Conservation (phyloP, 176 grass and related monocot species). For the Carex scoparia region DNA sequence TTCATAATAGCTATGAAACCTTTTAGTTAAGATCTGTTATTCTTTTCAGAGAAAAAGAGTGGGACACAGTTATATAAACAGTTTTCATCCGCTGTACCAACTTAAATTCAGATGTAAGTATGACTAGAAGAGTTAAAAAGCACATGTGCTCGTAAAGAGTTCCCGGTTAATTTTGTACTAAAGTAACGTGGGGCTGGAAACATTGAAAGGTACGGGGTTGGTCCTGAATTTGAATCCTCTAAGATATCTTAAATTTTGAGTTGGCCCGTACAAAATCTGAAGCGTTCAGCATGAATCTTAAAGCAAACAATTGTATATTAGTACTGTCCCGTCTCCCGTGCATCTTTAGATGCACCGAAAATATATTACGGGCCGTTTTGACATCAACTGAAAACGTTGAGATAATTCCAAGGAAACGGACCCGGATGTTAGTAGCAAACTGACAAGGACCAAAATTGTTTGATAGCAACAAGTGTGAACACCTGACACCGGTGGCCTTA, state of each 20-base stretch:
- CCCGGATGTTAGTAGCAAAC: background rate
- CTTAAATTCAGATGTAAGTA: background rate
- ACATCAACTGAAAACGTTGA: no score
- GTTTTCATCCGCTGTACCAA: background rate
- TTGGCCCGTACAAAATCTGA: no score
- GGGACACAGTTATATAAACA: no score
- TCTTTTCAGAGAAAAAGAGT: background rate
- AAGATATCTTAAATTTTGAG: no score
- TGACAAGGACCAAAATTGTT: constrained; percentile 35
- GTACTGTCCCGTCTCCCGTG: no score
- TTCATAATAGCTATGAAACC: background rate
- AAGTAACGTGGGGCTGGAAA: background rate
- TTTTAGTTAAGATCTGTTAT: background rate
- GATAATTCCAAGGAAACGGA: no score
- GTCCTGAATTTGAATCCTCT: no score
- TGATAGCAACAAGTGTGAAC: constrained; percentile 28
- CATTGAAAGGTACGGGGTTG: background rate
- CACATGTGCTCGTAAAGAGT: background rate
- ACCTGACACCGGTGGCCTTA: no score
- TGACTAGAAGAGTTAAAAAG: background rate
- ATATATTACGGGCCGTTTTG: no score
- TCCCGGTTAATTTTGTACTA: background rate
- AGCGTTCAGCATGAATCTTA: no score
- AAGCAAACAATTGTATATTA: no score
- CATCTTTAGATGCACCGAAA: no score